Conservation (phyloP, 225 moss, liverwort and hornwort genomes). For the Lunularia cruciata region DNA sequence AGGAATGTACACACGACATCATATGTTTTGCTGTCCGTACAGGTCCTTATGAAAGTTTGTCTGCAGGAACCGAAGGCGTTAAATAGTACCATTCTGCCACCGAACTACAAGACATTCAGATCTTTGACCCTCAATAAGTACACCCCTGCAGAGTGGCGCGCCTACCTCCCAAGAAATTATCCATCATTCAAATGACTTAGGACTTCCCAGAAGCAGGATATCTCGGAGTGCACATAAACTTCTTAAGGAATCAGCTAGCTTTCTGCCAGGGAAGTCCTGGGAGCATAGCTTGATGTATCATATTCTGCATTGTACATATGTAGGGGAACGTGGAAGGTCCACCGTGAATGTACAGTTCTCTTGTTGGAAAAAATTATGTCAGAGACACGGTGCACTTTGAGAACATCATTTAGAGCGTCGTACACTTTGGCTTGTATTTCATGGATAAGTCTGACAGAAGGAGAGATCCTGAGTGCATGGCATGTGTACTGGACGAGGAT, state of each 20-base stretch:
- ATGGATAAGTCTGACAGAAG: no score
- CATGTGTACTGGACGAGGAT: no score
- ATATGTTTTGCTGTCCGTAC: no score
- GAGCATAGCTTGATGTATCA: not conserved
- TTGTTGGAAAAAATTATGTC: not conserved
- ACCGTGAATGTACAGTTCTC: slow-evolving; percentile 3
- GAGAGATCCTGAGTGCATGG: no score
- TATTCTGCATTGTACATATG: slow-evolving; percentile 10
- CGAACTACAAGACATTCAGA: slow-evolving; percentile 79
- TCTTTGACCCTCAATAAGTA: slow-evolving; percentile 48
- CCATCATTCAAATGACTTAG: slow-evolving; percentile 2
- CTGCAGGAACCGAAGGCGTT: slow-evolving; percentile 83
- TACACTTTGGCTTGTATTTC: no score
- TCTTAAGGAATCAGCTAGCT: not conserved
- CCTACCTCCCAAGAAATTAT: slow-evolving; percentile 57
- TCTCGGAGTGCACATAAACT: not conserved
- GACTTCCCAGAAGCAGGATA: not conserved
- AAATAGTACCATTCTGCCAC: slow-evolving; percentile 72
- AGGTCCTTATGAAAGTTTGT: not conserved
- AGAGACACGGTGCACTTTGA: not conserved
- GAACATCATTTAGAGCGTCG: no score
- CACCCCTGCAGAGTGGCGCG: slow-evolving; percentile 81
- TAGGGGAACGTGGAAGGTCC: not conserved
- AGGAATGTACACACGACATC: no score
- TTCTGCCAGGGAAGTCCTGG: no score